Conservation (phyloP, 1,284 basidiomycete species). For the Rhodotorula mucilaginosa region DNA sequence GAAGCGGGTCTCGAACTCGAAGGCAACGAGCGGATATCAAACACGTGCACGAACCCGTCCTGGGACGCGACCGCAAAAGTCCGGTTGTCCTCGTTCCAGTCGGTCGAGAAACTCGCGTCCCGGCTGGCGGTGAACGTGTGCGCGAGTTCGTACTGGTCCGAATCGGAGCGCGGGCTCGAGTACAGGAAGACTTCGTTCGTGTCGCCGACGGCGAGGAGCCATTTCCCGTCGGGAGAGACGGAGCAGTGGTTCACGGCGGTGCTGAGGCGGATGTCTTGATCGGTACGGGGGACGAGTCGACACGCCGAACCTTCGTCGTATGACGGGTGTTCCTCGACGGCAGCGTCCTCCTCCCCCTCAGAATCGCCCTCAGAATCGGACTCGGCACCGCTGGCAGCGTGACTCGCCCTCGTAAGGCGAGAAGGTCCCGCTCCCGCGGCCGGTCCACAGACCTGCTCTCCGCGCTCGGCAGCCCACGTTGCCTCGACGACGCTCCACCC, state of each 20-base stretch:
- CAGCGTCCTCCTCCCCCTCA: not conserved
- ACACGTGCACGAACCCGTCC: conserved; percentile 69
- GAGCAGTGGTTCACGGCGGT: conserved; percentile 72
- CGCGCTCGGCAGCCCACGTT: conserved; percentile 8
- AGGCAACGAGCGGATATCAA: conserved; percentile 49
- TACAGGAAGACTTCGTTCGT: conserved; percentile 75
- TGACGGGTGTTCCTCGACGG: conserved; percentile 29
- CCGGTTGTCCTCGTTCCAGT: conserved; percentile 72
- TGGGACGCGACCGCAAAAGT: conserved; percentile 84
- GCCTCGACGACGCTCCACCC: conserved; percentile 7
- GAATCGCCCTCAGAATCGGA: conserved; percentile 8
- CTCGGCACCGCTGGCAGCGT: too few relatives aligned
- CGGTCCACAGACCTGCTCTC: not conserved
- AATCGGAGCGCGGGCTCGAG: conserved; percentile 36
- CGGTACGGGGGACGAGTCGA: conserved; percentile 13
- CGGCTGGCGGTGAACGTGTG: conserved; percentile 47
- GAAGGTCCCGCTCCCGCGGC: too few relatives aligned
- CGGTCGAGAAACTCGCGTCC: conserved; percentile 70
- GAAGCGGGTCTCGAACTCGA: conserved; percentile 4
- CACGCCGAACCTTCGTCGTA: conserved; percentile 24
- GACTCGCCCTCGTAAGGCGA: too few relatives aligned
- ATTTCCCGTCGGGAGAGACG: conserved; percentile 77
- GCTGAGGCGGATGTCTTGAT: conserved; percentile 56
- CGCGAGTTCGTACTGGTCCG: conserved; percentile 46
- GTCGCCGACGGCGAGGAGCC: conserved; percentile 79